Evolutionary conservation across 495 filamentous ascomycete genomes (phyloP), one percentile per base, ranked within the genome.

Genomic region (Cercophora scortea): DNA sequence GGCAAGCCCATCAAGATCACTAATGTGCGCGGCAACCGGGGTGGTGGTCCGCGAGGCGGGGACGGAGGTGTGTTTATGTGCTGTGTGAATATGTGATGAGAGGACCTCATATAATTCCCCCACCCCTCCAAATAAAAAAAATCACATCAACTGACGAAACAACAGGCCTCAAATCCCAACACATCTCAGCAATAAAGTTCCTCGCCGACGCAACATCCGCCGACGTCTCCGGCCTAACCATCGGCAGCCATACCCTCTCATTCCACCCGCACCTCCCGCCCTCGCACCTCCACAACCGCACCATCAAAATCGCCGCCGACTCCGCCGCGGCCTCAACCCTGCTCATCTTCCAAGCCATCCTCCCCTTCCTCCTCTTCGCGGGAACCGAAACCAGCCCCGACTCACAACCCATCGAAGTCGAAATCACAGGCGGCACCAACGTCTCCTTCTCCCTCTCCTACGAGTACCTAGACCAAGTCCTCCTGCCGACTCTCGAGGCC

Each of bases 321-420:
- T 73, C 68, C 8, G 54, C 54, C 10, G 75, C 72, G 3, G 70
- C 74, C 0, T 81, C 78, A 42, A 77, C 88, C 0, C 71, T 83
- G 49, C 73, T 94, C n/a, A 80, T 92, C 32, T 80, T 93, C 56
- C 90, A 95, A 66, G 85, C 90, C 2, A 67, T 95, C 4, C 79
- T 94, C 40, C 90, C 90, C 0, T 91, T 84, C 64, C 64, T 93
- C 3, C 64, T 94, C 2, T 82, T 84, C 53, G 75, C 80, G 1
- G 73, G 72, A 33, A 70, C 62, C 42, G 67, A 64, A 5, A 55
- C 47, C 32, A 61, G 59, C 12, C 62, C 70, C 2, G 18, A 42
- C n/a, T n/a, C n/a, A 13, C 3, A 16, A 34, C 74, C 72, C 1
- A 70, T 83, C 34, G 70, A 70, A 15, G 61, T 92, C 4, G 79